phyloP scores from a whole-genome alignment of 2,329 filamentous ascomycete species.

The Sporothrix protearum region DNA sequence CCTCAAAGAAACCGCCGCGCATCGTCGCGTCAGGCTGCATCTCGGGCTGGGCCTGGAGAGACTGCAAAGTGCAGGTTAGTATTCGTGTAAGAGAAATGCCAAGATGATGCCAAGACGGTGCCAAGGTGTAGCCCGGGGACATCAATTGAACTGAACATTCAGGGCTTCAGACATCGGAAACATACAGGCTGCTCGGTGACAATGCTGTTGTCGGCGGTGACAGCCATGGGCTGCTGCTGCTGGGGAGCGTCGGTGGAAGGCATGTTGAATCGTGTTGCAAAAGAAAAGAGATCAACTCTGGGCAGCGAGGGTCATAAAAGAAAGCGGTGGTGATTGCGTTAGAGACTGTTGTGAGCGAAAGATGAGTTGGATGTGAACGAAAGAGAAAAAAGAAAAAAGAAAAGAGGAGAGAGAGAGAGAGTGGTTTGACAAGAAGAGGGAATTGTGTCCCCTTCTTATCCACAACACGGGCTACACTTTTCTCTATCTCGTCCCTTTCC shows the following conservation, averaged over 20 bases:
- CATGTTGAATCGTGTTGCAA: slow-evolving; percentile 32
- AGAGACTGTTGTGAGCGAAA: background rate
- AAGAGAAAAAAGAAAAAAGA: background rate
- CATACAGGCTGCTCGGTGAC: slow-evolving; percentile 36
- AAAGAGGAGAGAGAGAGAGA: background rate
- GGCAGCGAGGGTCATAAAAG: slow-evolving; percentile 9
- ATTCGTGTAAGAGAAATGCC: background rate
- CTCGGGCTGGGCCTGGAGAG: slow-evolving; percentile 33
- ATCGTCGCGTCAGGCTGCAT: slow-evolving; percentile 32
- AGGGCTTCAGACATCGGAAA: background rate
- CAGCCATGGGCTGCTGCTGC: slow-evolving; percentile 36
- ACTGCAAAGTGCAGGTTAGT: slow-evolving; percentile 23
- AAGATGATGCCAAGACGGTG: background rate
- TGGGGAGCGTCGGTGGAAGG: slow-evolving; percentile 32
- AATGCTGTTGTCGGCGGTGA: slow-evolving; percentile 26
- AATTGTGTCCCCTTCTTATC: slow-evolving; percentile 19
- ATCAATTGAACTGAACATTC: background rate
- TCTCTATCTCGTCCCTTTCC: background rate
- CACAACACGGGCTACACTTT: background rate
- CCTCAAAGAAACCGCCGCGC: slow-evolving; percentile 36
- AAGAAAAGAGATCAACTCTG: slow-evolving; percentile 11
- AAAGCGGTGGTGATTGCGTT: background rate
- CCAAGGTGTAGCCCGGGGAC: background rate
- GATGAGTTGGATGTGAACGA: background rate
- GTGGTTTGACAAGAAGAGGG: background rate